A percentile compares a stretch with the other conserved stretches of the same genome.
These are phyloP conservation scores for Lipomyces orientalis DNA, from an alignment of 805 yeast genomes.

Conservation along the genomic window DNA sequence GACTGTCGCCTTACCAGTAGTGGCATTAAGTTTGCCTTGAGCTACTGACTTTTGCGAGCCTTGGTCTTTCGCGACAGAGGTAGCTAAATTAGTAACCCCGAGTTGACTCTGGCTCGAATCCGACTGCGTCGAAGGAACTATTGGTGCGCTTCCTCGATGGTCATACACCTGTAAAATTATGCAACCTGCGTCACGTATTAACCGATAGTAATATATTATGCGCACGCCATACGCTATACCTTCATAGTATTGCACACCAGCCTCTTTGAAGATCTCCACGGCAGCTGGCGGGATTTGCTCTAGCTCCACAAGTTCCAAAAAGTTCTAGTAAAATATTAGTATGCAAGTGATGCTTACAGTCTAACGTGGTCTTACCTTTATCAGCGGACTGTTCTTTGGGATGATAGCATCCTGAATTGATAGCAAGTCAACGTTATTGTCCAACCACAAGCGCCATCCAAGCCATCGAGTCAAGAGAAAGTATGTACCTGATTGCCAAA, in stretches of 20 bases:
- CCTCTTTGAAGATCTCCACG: constrained; percentile 86
- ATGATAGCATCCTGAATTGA: constrained; percentile 69
- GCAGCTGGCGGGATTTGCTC: constrained; percentile 89
- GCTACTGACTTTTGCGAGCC: neutral
- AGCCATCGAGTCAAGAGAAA: constrained; percentile 31
- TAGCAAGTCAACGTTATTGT: neutral
- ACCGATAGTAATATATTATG: neutral
- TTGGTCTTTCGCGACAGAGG: neutral
- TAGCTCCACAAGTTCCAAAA: constrained; percentile 74
- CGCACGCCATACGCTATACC: constrained; percentile 44
- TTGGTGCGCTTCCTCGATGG: constrained; percentile 60
- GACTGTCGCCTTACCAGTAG: constrained; percentile 1
- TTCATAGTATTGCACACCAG: constrained; percentile 82
- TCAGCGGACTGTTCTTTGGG: constrained; percentile 76
- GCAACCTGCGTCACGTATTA: constrained; percentile 53
- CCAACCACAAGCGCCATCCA: neutral
- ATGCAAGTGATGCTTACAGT: neutral
- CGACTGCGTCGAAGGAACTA: neutral
- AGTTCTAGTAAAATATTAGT: constrained; percentile 46
- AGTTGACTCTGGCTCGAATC: neutral
- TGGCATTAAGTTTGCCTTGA: neutral
- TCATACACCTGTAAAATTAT: constrained; percentile 85
- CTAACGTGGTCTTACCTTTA: constrained; percentile 52
- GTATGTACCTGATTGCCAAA: constrained; percentile 71
- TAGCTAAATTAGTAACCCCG: neutral